phyloP scores from a whole-genome alignment of 164 flowering plant genomes.

The Kalanchoe fedtschenkoi region DNA sequence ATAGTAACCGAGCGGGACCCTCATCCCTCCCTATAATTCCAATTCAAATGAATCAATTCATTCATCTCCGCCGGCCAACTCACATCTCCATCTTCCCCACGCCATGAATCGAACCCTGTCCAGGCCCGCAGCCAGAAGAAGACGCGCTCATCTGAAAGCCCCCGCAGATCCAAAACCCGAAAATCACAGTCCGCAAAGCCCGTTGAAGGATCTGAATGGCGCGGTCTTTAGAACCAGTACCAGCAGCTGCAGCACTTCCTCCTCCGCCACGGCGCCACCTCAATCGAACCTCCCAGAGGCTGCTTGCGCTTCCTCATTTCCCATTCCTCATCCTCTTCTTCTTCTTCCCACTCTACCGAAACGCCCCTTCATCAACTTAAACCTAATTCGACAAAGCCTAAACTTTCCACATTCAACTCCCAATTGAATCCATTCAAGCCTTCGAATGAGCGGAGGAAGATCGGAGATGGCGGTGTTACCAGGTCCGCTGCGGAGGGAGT shows the following conservation, averaged over 20 bases:
- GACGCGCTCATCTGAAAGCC: not conserved
- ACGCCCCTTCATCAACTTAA: constrained; percentile 24
- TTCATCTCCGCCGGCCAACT: too few species aligned
- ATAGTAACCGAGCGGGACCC: too few species aligned
- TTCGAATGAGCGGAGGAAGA: not conserved
- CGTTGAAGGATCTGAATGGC: constrained; percentile 37
- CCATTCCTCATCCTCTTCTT: constrained; percentile 27
- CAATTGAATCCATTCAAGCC: not conserved
- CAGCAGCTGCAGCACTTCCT: constrained; percentile 11
- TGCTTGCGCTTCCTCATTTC: constrained; percentile 46
- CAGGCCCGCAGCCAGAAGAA: not conserved
- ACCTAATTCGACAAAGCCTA: constrained; percentile 15
- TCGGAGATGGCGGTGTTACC: constrained; percentile 11
- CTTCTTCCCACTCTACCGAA: constrained; percentile 22
- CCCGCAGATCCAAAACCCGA: not conserved
- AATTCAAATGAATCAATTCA: too few species aligned
- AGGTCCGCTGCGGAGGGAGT: too few species aligned
- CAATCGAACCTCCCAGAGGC: constrained; percentile 44
- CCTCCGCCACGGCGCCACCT: too few species aligned
- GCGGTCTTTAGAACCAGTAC: not conserved
- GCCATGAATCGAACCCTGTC: constrained; percentile 1
- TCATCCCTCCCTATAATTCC: too few species aligned
- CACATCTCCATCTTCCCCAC: not conserved
- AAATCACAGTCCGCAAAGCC: constrained; percentile 34
- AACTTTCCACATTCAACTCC: constrained; percentile 13